Base-by-base conservation (phyloP, 2,329 filamentous ascomycete species). In the Sarocladiaceae sp. region DNA sequence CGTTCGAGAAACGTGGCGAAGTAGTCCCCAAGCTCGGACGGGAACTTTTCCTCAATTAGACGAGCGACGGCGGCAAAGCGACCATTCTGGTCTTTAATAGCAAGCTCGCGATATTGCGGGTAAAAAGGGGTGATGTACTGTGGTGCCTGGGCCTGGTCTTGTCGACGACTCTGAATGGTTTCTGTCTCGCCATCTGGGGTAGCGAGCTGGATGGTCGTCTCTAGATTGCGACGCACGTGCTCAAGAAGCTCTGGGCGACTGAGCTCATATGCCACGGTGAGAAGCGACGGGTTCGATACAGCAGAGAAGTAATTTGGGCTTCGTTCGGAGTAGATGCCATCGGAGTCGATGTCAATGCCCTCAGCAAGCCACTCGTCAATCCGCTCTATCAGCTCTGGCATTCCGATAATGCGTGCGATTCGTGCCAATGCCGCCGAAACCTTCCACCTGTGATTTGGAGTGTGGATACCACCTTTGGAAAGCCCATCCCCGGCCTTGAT, bases 321-420 rank as follows among this genome's bases (percentile, higher is more conserved):
- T 44, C 57, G 57, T 53, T 58, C 57, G 20, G 55, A 57, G 52
- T 58, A 57, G 51, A 58, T 57, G 33, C 57, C 57, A 40, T 58
- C 57, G n/a, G 47, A 35, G 51, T 58, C 57, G 17, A 57, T 55
- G 49, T 58, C 57, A 52, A 58, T 57, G 4, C 53, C 53, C 42
- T 58, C 57, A 25, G 55, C 52, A 4, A 58, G 52, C 57, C 55
- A 58, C 48, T 56, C 51, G 53, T 58, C 52, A 36, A 58, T 52
- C 4, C 55, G 54, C 6, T 42, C 23, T 33, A 58, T 39, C 23
- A 56, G 39, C 51, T 39, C 51, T 18, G 31, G 13, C 13, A 31
- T 28, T 11, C 28, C 26, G 15, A 48, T 29, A 31, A 58, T 57
- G 39, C 28, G 25, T 8, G 55, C 52, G 44, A 58, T 58, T 48